Percentiles rank a stretch among this genome's conserved stretches.
Evolutionary conservation across 257 asterid species (phyloP).

Genomic region (Jacaranda mimosifolia): DNA sequence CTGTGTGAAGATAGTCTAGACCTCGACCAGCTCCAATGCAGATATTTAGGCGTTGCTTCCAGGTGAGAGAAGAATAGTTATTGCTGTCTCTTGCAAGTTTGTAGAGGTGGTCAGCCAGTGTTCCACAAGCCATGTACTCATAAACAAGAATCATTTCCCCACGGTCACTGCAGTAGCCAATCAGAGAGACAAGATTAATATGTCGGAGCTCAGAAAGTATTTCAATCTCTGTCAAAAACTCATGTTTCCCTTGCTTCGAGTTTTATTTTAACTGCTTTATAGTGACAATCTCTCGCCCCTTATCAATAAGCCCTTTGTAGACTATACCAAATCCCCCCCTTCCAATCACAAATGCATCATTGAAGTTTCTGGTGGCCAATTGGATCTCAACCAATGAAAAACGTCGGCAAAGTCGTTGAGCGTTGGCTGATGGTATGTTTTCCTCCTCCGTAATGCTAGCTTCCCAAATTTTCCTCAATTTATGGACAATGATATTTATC

Average conservation of each 20-base stretch:
- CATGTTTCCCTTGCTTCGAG: slow-evolving; percentile 57
- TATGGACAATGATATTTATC: slow-evolving; percentile 41
- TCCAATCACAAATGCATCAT: slow-evolving; percentile 47
- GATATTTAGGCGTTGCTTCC: slow-evolving; percentile 54
- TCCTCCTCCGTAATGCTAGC: slow-evolving; percentile 29
- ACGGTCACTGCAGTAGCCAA: slow-evolving; percentile 60
- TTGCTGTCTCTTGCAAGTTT: slow-evolving; percentile 26
- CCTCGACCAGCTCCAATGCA: slow-evolving; percentile 66
- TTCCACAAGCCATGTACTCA: slow-evolving; percentile 56
- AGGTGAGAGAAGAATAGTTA: slow-evolving; percentile 38
- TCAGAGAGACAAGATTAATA: slow-evolving; percentile 57
- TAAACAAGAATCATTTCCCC: slow-evolving; percentile 58
- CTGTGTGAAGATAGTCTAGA: slow-evolving; percentile 60
- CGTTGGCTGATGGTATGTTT: slow-evolving; percentile 36
- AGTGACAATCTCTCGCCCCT: slow-evolving; percentile 48
- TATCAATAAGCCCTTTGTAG: slow-evolving; percentile 54
- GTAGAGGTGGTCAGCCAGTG: slow-evolving; percentile 58
- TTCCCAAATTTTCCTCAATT: slow-evolving; percentile 42
- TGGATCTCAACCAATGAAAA: slow-evolving; percentile 56
- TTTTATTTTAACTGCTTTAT: slow-evolving; percentile 50
- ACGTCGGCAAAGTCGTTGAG: slow-evolving; percentile 44
- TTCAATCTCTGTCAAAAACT: slow-evolving; percentile 60
- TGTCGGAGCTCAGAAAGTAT: slow-evolving; percentile 57
- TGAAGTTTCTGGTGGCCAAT: slow-evolving; percentile 51
- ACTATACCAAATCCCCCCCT: slow-evolving; percentile 66